Evolutionary conservation across 495 filamentous ascomycete genomes (phyloP).

Genomic region (Lasiosphaeria miniovina): DNA sequence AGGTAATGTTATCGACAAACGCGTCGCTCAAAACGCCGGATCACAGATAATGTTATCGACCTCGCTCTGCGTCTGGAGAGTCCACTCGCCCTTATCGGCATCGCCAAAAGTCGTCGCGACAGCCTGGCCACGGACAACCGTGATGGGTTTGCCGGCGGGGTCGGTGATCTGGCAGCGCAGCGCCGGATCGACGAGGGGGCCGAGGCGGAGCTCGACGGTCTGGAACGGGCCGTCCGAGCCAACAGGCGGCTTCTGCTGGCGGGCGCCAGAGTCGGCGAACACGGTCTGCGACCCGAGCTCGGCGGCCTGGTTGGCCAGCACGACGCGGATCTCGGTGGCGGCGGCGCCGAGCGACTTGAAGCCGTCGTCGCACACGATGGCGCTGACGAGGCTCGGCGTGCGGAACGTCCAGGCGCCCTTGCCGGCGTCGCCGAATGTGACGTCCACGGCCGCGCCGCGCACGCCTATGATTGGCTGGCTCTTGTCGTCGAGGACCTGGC

Average conservation of each 20-base stretch:
- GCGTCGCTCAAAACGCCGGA: conserved; percentile 1
- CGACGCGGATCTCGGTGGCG: conserved; percentile 7
- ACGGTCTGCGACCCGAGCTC: conserved; percentile 6
- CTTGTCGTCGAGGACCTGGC: background rate
- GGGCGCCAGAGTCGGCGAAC: conserved; percentile 1
- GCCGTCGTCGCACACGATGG: background rate
- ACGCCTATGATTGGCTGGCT: background rate
- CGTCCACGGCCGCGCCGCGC: background rate
- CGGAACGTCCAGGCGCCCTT: background rate
- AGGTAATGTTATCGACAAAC: background rate
- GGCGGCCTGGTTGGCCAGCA: conserved; percentile 1
- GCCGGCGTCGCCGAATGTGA: background rate
- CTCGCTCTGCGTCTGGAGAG: background rate
- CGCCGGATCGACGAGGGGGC: background rate
- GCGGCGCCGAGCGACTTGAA: background rate
- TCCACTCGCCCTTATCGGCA: conserved; percentile 8
- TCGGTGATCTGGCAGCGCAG: conserved; percentile 8
- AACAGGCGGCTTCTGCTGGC: background rate
- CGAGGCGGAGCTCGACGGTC: conserved; percentile 6
- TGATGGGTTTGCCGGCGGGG: background rate
- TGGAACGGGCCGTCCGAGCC: background rate
- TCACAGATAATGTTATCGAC: conserved; percentile 1
- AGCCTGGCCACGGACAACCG: background rate
- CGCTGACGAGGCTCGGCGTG: background rate
- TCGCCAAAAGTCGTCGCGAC: conserved; percentile 3